Percentiles rank a stretch among this genome's conserved stretches.
These are phyloP conservation scores for Fusarium sp. DNA, from an alignment of 2,329 filamentous ascomycete genomes.

Conservation along the genomic window DNA sequence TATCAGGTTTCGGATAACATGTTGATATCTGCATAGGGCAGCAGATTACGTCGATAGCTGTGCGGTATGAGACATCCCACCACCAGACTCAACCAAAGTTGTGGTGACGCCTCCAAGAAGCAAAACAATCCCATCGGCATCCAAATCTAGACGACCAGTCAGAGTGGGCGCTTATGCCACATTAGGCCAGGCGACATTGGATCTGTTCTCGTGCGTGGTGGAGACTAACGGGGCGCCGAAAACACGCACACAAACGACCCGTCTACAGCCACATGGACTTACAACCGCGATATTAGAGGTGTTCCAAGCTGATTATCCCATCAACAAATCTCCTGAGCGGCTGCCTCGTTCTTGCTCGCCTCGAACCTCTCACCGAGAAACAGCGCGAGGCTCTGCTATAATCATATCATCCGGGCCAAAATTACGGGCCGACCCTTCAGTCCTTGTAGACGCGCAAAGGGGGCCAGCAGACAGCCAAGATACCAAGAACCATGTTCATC, in stretches of 20 bases:
- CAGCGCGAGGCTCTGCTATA: neutral
- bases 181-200: conserved; percentile 25
- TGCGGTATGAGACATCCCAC: too few species aligned
- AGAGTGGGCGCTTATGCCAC: conserved; percentile 21
- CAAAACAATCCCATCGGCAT: conserved; percentile 10
- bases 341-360: neutral
- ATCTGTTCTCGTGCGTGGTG: conserved; percentile 18
- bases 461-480: conserved; percentile 14
- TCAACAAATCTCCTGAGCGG: conserved; percentile 16
- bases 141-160: conserved; percentile 3
- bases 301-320: conserved; percentile 5
- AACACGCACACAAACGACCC: neutral
- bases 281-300: conserved; percentile 8
- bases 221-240: conserved; percentile 22
- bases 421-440: conserved; percentile 39
- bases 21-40: too few species aligned
- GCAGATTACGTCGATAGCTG: too few species aligned
- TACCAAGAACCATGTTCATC: conserved; percentile 29
- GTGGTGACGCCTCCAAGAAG: conserved; percentile 6
- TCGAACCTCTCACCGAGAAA: neutral
- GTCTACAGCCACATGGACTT: conserved; percentile 5
- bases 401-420: conserved; percentile 29
- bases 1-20: too few species aligned
- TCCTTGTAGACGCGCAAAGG: conserved; percentile 17
- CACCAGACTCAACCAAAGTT: neutral